Conservation (phyloP, 2,329 filamentous ascomycete genomes). For the Acrodontium crateriforme region DNA sequence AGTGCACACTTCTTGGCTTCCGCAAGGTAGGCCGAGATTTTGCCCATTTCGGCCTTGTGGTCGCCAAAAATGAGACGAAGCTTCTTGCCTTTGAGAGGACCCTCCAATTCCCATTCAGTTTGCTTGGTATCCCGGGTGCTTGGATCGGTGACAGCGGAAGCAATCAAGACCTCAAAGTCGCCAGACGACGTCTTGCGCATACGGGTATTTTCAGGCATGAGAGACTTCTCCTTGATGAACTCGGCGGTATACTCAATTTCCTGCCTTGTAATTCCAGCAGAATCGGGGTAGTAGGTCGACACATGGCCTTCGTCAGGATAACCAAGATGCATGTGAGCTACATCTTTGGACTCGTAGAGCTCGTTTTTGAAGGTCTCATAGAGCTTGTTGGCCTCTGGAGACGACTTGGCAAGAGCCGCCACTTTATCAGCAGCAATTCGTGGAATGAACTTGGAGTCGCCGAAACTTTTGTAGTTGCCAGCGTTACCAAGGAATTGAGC, state of each 20-base stretch:
- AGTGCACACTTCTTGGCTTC: slow-evolving; percentile 34
- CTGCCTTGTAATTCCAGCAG: slow-evolving; percentile 32
- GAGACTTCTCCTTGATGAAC: slow-evolving; percentile 32
- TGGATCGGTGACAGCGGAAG: slow-evolving; percentile 30
- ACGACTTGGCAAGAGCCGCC: slow-evolving; percentile 30
- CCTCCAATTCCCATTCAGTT: slow-evolving; percentile 32
- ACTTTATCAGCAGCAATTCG: slow-evolving; percentile 29
- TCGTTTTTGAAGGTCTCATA: slow-evolving; percentile 31
- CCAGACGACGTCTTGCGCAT: slow-evolving; percentile 30
- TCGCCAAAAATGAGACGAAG: slow-evolving; percentile 33
- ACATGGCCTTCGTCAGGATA: slow-evolving; percentile 36
- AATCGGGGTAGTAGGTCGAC: slow-evolving; percentile 37
- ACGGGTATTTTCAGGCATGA: slow-evolving; percentile 38
- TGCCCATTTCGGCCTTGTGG: slow-evolving; percentile 32
- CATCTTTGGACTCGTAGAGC: slow-evolving; percentile 30
- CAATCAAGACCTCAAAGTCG: slow-evolving; percentile 35
- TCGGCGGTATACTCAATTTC: slow-evolving; percentile 34
- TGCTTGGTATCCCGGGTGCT: slow-evolving; percentile 28
- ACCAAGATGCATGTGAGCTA: slow-evolving; percentile 33
- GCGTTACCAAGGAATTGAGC: slow-evolving; percentile 39
- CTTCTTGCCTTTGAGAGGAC: slow-evolving; percentile 30
- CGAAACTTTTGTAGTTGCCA: slow-evolving; percentile 40
- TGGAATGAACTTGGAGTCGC: slow-evolving; percentile 39
- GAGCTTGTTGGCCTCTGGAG: slow-evolving; percentile 25
- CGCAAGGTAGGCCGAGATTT: slow-evolving; percentile 31